Percentiles rank a stretch among this genome's conserved stretches.
Conservation (phyloP, 2,329 filamentous ascomycete genomes). For the Colletotrichum navitas region DNA sequence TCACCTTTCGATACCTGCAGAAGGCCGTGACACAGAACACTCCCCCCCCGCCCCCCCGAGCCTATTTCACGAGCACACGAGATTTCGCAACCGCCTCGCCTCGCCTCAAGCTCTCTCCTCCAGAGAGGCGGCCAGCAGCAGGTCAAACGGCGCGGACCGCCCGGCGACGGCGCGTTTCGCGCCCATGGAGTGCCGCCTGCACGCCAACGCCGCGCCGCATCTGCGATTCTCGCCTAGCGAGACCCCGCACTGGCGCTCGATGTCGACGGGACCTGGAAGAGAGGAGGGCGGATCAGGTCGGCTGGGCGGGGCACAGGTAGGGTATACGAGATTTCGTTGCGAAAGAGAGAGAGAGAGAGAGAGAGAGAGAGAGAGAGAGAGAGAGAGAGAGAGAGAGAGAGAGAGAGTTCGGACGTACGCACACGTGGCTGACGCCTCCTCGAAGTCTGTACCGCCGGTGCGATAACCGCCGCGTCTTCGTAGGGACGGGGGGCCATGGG, state of each 20-base stretch:
- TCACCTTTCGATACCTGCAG: background rate
- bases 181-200: slow-evolving; percentile 31
- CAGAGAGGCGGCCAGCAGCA: background rate
- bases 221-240: slow-evolving; percentile 8
- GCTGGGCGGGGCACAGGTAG: background rate
- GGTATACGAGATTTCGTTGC: background rate
- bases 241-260: slow-evolving; percentile 38
- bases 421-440: background rate
- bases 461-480: background rate
- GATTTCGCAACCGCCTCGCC: no score
- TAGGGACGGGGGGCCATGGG: background rate
- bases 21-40: background rate
- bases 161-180: slow-evolving; percentile 36
- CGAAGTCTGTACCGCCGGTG: background rate
- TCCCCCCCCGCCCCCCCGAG: background rate
- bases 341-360: no score
- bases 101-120: background rate
- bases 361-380: background rate
- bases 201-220: slow-evolving; percentile 24
- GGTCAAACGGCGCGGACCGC: slow-evolving; percentile 38
- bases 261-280: slow-evolving; percentile 26
- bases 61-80: background rate
- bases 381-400: background rate
- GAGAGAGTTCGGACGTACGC: slow-evolving; percentile 2
- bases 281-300: background rate